These are phyloP conservation scores for Mycena maculata DNA, from an alignment of 768 basidiomycete species.

Conservation along the genomic window DNA sequence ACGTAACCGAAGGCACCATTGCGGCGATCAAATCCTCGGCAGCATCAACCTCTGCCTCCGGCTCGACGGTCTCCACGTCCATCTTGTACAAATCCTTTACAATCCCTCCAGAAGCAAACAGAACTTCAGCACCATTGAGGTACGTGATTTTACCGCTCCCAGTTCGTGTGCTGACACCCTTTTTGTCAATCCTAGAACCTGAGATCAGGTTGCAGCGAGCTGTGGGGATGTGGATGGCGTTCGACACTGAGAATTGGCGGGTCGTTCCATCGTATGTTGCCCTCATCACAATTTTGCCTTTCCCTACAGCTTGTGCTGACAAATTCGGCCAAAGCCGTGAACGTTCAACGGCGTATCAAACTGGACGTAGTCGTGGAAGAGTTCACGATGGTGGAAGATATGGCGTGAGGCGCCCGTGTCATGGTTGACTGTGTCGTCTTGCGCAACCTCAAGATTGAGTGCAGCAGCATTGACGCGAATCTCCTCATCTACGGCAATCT, in stretches of 20 bases:
- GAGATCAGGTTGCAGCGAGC: slow-evolving; percentile 31
- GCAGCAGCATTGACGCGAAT: slow-evolving; percentile 6
- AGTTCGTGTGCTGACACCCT: slow-evolving; percentile 21
- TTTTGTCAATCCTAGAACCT: slow-evolving; percentile 23
- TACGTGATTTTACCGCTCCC: slow-evolving; percentile 23
- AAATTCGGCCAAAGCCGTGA: slow-evolving; percentile 20
- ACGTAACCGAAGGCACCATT: slow-evolving; percentile 11
- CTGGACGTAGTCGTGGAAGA: slow-evolving; percentile 21
- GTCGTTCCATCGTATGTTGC: background rate
- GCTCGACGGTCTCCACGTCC: slow-evolving; percentile 14
- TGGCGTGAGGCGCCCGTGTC: slow-evolving; percentile 36
- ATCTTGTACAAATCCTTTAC: slow-evolving; percentile 24
- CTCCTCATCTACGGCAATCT: slow-evolving; percentile 20
- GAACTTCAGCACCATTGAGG: slow-evolving; percentile 6
- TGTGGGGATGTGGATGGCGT: slow-evolving; percentile 24
- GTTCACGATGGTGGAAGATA: slow-evolving; percentile 10
- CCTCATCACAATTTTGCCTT: slow-evolving; percentile 24
- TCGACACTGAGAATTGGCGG: slow-evolving; percentile 14
- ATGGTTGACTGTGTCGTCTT: slow-evolving; percentile 17
- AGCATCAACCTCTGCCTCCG: background rate
- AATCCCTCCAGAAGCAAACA: slow-evolving; percentile 14
- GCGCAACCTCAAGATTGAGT: background rate
- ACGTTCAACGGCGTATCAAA: slow-evolving; percentile 21
- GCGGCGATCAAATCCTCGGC: slow-evolving; percentile 18
- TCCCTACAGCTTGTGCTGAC: slow-evolving; percentile 22